Percentiles rank a stretch among this genome's conserved stretches.
phyloP scores from a whole-genome alignment of 306 rosid species.

The Astragalus glycyphyllos region DNA sequence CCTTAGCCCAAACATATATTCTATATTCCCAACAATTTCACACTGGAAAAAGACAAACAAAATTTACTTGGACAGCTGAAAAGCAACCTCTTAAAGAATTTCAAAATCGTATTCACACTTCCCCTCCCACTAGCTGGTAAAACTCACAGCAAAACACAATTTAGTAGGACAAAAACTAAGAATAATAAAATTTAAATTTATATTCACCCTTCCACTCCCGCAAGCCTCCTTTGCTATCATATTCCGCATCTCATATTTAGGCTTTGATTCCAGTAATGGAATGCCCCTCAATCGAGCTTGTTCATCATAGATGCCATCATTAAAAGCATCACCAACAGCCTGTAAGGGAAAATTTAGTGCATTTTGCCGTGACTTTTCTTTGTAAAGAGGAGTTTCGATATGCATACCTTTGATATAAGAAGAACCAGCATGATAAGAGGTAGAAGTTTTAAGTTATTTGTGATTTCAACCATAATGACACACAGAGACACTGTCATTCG shows the following conservation, averaged over 20 bases:
- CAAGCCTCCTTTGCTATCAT: constrained; percentile 94
- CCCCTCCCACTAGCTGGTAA: constrained; percentile 49
- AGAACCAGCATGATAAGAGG: constrained; percentile 98
- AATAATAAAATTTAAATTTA: constrained; percentile 27
- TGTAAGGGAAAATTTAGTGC: constrained; percentile 45
- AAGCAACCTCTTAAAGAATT: background rate
- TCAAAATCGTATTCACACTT: constrained; percentile 49
- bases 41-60: constrained; percentile 28
- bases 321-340: constrained; percentile 88
- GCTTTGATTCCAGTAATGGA: constrained; percentile 93
- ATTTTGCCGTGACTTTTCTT: constrained; percentile 26
- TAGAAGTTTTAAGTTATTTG: constrained; percentile 83
- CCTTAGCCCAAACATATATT: constrained; percentile 9
- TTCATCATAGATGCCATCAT: constrained; percentile 88
- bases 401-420: constrained; percentile 90
- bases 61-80: constrained; percentile 22
- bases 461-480: constrained; percentile 98
- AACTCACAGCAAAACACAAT: constrained; percentile 24
- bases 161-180: constrained; percentile 26
- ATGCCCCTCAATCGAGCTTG: constrained; percentile 85
- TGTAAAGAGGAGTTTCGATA: constrained; percentile 23
- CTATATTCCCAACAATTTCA: constrained; percentile 28
- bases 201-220: constrained; percentile 74
- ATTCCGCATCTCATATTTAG: constrained; percentile 93
- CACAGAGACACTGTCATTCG: constrained; percentile 95